Evolutionary conservation across 306 rosid species (phyloP).

Genomic region (Lithocarpus polystachyus): DNA sequence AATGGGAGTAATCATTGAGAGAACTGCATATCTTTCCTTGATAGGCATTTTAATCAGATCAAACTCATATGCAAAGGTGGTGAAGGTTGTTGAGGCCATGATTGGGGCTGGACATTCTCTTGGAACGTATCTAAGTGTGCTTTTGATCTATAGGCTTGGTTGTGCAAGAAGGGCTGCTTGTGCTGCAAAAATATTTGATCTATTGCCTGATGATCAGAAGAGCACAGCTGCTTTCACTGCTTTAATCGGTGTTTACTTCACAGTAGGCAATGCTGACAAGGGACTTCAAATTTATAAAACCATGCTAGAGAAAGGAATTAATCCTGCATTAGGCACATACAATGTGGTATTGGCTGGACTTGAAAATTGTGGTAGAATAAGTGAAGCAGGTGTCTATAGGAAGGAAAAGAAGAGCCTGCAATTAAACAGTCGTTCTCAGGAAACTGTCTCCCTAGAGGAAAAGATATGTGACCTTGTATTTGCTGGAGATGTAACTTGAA

Average conservation of each 20-base stretch:
- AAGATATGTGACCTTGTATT: slow-evolving; percentile 69
- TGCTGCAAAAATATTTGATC: slow-evolving; percentile 54
- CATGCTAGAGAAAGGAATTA: slow-evolving; percentile 49
- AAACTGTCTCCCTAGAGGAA: slow-evolving; percentile 37
- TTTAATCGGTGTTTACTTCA: slow-evolving; percentile 59
- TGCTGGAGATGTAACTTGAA: slow-evolving; percentile 36
- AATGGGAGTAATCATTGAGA: slow-evolving; percentile 41
- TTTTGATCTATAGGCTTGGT: slow-evolving; percentile 58
- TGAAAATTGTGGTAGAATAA: slow-evolving; percentile 45
- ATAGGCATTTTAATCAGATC: slow-evolving; percentile 60
- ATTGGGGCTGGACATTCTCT: slow-evolving; percentile 58
- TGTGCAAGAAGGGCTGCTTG: slow-evolving; percentile 48
- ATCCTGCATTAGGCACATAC: slow-evolving; percentile 63
- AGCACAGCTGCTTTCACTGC: slow-evolving; percentile 76
- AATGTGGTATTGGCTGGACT: slow-evolving; percentile 56
- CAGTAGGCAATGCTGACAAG: slow-evolving; percentile 52
- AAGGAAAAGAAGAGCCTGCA: slow-evolving; percentile 59
- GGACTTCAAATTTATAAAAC: slow-evolving; percentile 53
- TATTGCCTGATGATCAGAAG: slow-evolving; percentile 61
- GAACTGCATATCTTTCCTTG: slow-evolving; percentile 56
- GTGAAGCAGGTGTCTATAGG: slow-evolving; percentile 53
- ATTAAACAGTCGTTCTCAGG: slow-evolving; percentile 26
- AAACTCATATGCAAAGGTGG: slow-evolving; percentile 39
- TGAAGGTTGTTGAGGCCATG: slow-evolving; percentile 53
- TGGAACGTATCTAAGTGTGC: slow-evolving; percentile 58